These are phyloP conservation scores for Cercophora newfieldiana DNA, from an alignment of 495 filamentous ascomycete species.

Conservation along the genomic window DNA sequence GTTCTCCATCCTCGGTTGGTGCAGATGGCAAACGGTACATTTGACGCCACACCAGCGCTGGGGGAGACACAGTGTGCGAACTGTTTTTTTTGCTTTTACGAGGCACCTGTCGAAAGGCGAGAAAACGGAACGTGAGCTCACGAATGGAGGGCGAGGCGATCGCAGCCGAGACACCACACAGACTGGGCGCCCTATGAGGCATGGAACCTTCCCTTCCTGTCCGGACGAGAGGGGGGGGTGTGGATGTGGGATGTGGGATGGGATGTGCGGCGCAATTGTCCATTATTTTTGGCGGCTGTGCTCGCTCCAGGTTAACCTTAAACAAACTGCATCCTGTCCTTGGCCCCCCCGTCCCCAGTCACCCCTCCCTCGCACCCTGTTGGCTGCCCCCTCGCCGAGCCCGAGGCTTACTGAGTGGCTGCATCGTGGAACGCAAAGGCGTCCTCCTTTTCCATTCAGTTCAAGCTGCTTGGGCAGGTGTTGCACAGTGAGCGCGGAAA, in stretches of 20 bases:
- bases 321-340: slow-evolving; percentile 29
- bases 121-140: too few relatives aligned
- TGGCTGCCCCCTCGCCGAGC: slow-evolving; percentile 1
- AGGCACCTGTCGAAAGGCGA: too few relatives aligned
- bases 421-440: slow-evolving; percentile 6
- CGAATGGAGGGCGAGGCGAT: not conserved
- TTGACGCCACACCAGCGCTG: not conserved
- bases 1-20: not conserved
- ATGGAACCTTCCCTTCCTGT: not conserved
- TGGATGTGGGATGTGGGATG: not conserved
- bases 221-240: not conserved
- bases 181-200: not conserved
- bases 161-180: not conserved
- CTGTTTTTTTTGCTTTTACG: not conserved
- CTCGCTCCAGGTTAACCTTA: slow-evolving; percentile 33
- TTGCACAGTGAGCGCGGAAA: not conserved
- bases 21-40: too few relatives aligned
- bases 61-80: not conserved
- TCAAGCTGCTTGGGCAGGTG: not conserved
- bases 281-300: slow-evolving; percentile 25
- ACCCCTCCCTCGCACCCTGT: too few relatives aligned
- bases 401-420: slow-evolving; percentile 13
- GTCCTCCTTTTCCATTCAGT: not conserved
- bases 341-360: too few relatives aligned
- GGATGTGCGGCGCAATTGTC: not conserved